A percentile compares a stretch with the other conserved stretches of the same genome.
Evolutionary conservation across 2,329 filamentous ascomycete genomes (phyloP).

Genomic region (Colletotrichum gloeosporioides): DNA sequence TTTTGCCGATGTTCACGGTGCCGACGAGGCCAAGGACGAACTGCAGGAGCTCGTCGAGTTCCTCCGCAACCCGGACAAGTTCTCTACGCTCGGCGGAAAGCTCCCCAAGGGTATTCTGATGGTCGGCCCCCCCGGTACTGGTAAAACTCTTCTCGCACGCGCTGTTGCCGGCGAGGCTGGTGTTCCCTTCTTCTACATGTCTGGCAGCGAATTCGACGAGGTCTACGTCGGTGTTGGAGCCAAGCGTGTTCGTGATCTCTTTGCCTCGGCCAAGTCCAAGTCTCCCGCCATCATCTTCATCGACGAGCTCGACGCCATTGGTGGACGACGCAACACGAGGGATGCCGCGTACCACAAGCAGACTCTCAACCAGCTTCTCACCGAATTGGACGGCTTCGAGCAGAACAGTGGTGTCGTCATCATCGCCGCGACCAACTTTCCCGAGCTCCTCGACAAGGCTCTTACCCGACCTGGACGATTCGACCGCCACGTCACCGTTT

Average conservation of each 20-base stretch:
- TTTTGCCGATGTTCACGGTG: conserved; percentile 94
- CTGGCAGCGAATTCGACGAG: conserved; percentile 97
- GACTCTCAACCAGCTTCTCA: conserved; percentile 95
- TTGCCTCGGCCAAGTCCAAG: conserved; percentile 81
- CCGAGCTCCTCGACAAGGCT: conserved; percentile 91
- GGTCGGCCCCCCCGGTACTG: conserved; percentile 94
- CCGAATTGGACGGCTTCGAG: conserved; percentile 95
- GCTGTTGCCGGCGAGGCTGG: conserved; percentile 97
- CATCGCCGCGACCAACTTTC: conserved; percentile 95
- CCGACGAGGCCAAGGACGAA: conserved; percentile 98
- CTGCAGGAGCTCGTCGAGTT: conserved; percentile 97
- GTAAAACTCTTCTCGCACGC: conserved; percentile 93
- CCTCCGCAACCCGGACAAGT: conserved; percentile 89
- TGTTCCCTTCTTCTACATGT: conserved; percentile 99
- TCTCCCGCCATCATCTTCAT: conserved; percentile 95
- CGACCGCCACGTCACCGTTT: conserved; percentile 88
- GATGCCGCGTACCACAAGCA: conserved; percentile 97
- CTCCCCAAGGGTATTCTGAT: conserved; percentile 95
- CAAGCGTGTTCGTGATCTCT: conserved; percentile 95
- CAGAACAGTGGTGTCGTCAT: conserved; percentile 95
- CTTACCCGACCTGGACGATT: conserved; percentile 97
- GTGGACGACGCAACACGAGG: conserved; percentile 88
- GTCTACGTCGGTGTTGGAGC: conserved; percentile 97
- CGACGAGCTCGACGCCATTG: conserved; percentile 92
- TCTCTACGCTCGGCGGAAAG: conserved; percentile 93